These are phyloP conservation scores for Kluyveromyces siamensis DNA, from an alignment of 805 yeast genomes.

Conservation along the genomic window DNA sequence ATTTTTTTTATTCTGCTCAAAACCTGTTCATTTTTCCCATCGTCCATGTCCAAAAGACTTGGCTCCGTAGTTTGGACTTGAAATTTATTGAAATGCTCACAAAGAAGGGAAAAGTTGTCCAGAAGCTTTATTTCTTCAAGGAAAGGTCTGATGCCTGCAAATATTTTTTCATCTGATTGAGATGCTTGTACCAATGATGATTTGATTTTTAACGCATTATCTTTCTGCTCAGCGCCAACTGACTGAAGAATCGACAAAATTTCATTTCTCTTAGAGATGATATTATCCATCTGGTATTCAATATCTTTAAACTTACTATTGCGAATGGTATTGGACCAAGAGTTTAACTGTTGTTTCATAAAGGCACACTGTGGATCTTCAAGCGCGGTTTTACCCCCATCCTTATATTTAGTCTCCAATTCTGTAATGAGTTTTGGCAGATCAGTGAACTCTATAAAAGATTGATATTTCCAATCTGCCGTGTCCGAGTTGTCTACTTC, in stretches of 20 bases:
- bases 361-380: constrained; percentile 16
- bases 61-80: constrained; percentile 12
- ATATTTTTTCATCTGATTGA: constrained; percentile 46
- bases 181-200: constrained; percentile 54
- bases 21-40: constrained; percentile 28
- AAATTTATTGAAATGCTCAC: constrained; percentile 29
- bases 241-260: constrained; percentile 27
- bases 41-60: constrained; percentile 65
- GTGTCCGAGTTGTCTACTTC: constrained; percentile 70
- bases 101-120: constrained; percentile 34
- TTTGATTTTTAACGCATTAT: constrained; percentile 48
- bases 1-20: constrained; percentile 37
- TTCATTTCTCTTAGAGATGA: constrained; percentile 25
- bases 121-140: constrained; percentile 37
- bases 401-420: constrained; percentile 32
- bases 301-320: constrained; percentile 23
- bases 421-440: constrained; percentile 59
- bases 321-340: constrained; percentile 21
- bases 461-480: constrained; percentile 67
- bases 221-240: constrained; percentile 38
- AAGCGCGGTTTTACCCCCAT: constrained; percentile 20
- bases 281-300: constrained; percentile 29
- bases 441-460: constrained; percentile 73
- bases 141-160: constrained; percentile 37
- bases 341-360: constrained; percentile 24